Evolutionary conservation across 495 filamentous ascomycete genomes (phyloP).

Genomic region (Staphylotrichum longicolle): DNA sequence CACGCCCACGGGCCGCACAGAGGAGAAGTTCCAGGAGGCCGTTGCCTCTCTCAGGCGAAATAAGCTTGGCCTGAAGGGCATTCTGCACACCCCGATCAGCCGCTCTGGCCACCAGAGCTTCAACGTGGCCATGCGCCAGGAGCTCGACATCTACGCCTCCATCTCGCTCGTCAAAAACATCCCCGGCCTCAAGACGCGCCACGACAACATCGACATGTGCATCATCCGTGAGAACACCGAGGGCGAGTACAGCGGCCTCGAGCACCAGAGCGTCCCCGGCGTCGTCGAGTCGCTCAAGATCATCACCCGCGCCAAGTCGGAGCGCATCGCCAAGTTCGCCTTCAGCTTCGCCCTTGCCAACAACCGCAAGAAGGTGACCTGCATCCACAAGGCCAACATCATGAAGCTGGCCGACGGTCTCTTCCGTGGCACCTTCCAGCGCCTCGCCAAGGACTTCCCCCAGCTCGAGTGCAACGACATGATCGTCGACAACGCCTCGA

Average conservation of each 20-base stretch:
- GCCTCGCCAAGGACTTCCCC: slow-evolving; percentile 87
- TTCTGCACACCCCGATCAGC: slow-evolving; percentile 94
- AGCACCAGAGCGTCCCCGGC: slow-evolving; percentile 95
- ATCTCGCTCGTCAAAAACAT: slow-evolving; percentile 99
- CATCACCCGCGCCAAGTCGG: slow-evolving; percentile 96
- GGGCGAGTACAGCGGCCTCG: slow-evolving; percentile 96
- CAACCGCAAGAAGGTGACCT: slow-evolving; percentile 97
- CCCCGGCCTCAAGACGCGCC: slow-evolving; percentile 93
- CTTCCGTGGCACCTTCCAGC: slow-evolving; percentile 95
- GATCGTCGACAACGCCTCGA: slow-evolving; percentile 99
- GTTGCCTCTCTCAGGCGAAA: slow-evolving; percentile 94
- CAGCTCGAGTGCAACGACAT: slow-evolving; percentile 94
- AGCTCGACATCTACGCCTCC: slow-evolving; percentile 98
- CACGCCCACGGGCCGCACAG: slow-evolving; percentile 80
- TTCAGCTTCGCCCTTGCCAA: slow-evolving; percentile 97
- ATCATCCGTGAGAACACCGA: slow-evolving; percentile 99
- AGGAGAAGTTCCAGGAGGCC: slow-evolving; percentile 91
- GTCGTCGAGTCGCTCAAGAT: slow-evolving; percentile 99
- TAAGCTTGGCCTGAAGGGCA: slow-evolving; percentile 97
- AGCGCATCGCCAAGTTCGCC: slow-evolving; percentile 97
- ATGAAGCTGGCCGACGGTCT: slow-evolving; percentile 99
- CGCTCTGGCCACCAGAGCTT: slow-evolving; percentile 97
- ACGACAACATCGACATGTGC: slow-evolving; percentile 94
- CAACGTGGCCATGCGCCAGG: slow-evolving; percentile 98
- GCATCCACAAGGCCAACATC: slow-evolving; percentile 99